phyloP scores from a whole-genome alignment of 1,284 basidiomycete genomes.

The Boletus semigastroideus region DNA sequence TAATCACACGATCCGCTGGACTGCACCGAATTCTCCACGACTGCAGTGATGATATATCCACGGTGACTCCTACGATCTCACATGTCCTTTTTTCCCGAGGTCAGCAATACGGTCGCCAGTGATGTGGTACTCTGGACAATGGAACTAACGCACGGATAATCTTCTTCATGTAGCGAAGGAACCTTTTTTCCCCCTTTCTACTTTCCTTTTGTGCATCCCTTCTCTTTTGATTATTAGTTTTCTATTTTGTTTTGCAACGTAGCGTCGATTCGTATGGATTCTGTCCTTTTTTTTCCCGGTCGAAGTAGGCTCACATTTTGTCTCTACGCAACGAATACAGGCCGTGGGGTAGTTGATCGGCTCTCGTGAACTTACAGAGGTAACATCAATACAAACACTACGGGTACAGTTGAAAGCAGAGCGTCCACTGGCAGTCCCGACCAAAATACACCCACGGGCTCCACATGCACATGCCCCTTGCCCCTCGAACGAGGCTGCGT shows the following conservation, averaged over 20 bases:
- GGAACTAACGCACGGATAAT: conserved; percentile 30
- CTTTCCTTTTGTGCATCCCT: background rate
- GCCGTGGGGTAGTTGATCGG: too few species aligned
- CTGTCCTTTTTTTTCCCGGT: conserved; percentile 19
- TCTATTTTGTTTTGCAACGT: conserved; percentile 33
- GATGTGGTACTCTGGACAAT: conserved; percentile 19
- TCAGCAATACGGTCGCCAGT: conserved; percentile 3
- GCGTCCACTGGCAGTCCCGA: too few species aligned
- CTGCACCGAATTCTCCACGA: conserved; percentile 22
- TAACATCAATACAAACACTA: too few species aligned
- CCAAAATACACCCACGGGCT: too few species aligned
- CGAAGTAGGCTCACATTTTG: conserved; percentile 6
- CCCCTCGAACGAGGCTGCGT: background rate
- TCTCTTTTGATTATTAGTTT: conserved; percentile 33
- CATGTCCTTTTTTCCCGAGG: conserved; percentile 12
- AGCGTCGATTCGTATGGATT: conserved; percentile 23
- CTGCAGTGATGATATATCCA: conserved; percentile 27
- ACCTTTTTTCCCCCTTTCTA: conserved; percentile 9
- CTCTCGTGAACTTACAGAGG: too few species aligned
- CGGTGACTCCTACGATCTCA: conserved; percentile 20
- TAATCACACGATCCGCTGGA: conserved; percentile 30
- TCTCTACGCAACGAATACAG: conserved; percentile 5
- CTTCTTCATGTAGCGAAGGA: conserved; percentile 26
- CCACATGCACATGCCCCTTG: too few species aligned
- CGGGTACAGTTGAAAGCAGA: too few species aligned